Base-by-base conservation (phyloP, 2,329 filamentous ascomycete species). In the Penicillium sp. region DNA sequence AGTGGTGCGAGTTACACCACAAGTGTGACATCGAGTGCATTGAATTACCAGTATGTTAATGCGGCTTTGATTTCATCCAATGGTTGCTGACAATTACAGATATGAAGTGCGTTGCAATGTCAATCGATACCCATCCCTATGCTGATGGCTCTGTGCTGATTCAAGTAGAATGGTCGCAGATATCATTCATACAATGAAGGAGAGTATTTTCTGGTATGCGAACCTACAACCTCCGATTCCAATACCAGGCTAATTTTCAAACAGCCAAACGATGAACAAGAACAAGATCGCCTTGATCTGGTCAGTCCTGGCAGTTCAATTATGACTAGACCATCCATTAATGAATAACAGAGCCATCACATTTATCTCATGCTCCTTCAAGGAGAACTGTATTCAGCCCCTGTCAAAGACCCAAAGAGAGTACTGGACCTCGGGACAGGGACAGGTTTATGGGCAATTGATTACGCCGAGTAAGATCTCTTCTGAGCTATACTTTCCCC, bases 381-480 rank as follows among this genome's bases (percentile, higher is more conserved):
- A 28, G 64, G 66, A 30, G 60, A 60, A 49, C 46, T 69, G 14
- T 39, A 57, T 13, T 52, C 52, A 12, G 61, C 64, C 2, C 64
- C 65, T 1, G 36, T 69, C 16, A 57, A 57, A 34, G 55, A 53
- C 4, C 55, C 64, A 5, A 49, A 55, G 8, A 59, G 65, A 19
- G 65, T 70, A 4, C 41, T 70, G 16, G 67, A 70, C 48, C 56
- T 70, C 18, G 67, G 67, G 2, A 70, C 67, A 2, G 67, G 67
- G 0, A 70, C 67, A 3, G 67, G 67, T 1, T 66, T 69, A 36
- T 70, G 67, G 67, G 66, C 67, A 13, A 66, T 70, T 28, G 68
- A 69, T 37, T 66, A 64, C 53, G 65, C 64, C 31, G 72, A 71
- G 62, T 68, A 60, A 55, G 64, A 14, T 18, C 3, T 6, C 16